Base-by-base conservation (phyloP, 2,329 filamentous ascomycete genomes). In the Paecilomyces sp. region DNA sequence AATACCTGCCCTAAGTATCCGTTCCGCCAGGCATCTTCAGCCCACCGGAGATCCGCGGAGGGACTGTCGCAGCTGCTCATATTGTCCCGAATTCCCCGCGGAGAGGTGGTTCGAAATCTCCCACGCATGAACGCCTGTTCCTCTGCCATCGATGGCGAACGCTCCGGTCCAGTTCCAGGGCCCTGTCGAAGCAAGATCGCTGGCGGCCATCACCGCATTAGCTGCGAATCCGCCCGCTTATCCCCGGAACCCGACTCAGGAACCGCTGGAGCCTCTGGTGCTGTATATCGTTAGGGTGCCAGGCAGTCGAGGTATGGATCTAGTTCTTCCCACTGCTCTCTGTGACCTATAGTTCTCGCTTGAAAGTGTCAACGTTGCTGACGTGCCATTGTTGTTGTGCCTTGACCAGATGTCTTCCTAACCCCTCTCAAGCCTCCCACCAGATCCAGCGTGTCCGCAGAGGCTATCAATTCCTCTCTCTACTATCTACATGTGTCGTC, bases 261-360 rank as follows among this genome's bases (percentile, higher is more conserved):
- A 83, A 67, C 84, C 80, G 63, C 84, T 88, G 63, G 85, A 91
- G 56, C 86, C 91, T 3, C 75, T 97, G 56, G 86, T 88, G 2
- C 83, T 99, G 50, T 99, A 99, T 76, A 95, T 99, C 65, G 91
- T 93, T 36, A 83, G 93, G 65, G 93, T 99, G 0, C 94, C 94
- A 1, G 93, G 93, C 24, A 96, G 90, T 63, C 86, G 87, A 87
- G 91, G 91, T 92, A 80, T 22, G 68, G 61, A 24, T 56, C 56
- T 58, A 56, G 51, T 15, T 56, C 57, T 54, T 65, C 50, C 47
- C 57, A 65, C 64, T n/a, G 41, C 5, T 47, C 41, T 15, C n/a
- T 9, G 13, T 41, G 1, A 3, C 61, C 68, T 50, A 18, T 22
- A 25, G 36, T 55, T 34, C 50, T 18, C 58, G 41, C 28, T n/a